Percentiles rank a stretch among this genome's conserved stretches.
These are phyloP conservation scores for Amanita rubescens DNA, from an alignment of 768 basidiomycete species.

Conservation along the genomic window DNA sequence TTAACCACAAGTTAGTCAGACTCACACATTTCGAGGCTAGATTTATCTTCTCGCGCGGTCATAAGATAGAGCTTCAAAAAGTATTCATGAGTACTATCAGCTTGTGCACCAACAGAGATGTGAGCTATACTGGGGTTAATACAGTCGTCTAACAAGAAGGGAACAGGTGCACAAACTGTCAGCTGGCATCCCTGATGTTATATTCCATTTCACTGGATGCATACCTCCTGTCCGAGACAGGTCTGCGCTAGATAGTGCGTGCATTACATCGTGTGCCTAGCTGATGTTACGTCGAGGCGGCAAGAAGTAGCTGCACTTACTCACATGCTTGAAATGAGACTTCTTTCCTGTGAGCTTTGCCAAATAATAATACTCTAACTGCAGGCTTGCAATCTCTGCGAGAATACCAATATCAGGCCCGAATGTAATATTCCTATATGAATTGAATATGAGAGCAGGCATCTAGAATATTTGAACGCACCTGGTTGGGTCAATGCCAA, in stretches of 20 bases:
- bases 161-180: slow-evolving; percentile 32
- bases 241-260: slow-evolving; percentile 39
- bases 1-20: slow-evolving; percentile 1
- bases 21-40: slow-evolving; percentile 62
- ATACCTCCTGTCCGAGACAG: slow-evolving; percentile 46
- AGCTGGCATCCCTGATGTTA: slow-evolving; percentile 35
- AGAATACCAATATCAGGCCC: slow-evolving; percentile 36
- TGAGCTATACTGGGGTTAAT: slow-evolving; percentile 21
- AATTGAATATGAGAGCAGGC: not conserved
- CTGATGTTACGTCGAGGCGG: not conserved
- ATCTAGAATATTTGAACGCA: slow-evolving; percentile 19
- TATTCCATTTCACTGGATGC: slow-evolving; percentile 54
- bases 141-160: not conserved
- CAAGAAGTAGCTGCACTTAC: slow-evolving; percentile 12
- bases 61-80: slow-evolving; percentile 68
- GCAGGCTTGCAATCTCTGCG: slow-evolving; percentile 80
- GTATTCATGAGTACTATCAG: slow-evolving; percentile 76
- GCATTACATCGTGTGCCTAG: slow-evolving; percentile 44
- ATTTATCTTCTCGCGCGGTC: slow-evolving; percentile 52
- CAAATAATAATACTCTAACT: slow-evolving; percentile 82
- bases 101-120: slow-evolving; percentile 55
- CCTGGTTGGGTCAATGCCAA: slow-evolving; percentile 59
- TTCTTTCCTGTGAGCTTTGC: slow-evolving; percentile 70
- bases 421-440: slow-evolving; percentile 9
- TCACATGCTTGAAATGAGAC: slow-evolving; percentile 49